Evolutionary conservation across 768 basidiomycete species (phyloP).

Genomic region (Thelephora aurantiotincta): DNA sequence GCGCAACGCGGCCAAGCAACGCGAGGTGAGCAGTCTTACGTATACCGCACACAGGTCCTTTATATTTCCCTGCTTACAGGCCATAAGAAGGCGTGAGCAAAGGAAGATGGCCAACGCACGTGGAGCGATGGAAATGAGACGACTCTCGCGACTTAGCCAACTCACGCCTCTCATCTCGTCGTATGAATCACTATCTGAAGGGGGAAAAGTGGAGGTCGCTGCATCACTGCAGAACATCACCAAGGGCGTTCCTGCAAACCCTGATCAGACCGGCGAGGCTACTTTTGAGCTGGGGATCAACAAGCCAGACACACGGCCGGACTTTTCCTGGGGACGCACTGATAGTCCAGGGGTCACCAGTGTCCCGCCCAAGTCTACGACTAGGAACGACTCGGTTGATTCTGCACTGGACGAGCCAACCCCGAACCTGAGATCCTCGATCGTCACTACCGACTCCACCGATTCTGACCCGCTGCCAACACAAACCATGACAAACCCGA

Average conservation of each 20-base stretch:
- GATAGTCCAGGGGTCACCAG: too few relatives aligned
- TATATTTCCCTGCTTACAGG: conserved; percentile 20
- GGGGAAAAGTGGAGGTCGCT: conserved; percentile 14
- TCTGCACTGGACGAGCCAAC: not conserved
- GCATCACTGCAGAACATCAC: conserved; percentile 17
- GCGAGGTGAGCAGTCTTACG: conserved; percentile 35
- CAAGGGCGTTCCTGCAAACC: too few relatives aligned
- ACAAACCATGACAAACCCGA: not conserved
- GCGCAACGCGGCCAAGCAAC: conserved; percentile 51
- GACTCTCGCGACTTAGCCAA: conserved; percentile 37
- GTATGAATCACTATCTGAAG: conserved; percentile 7
- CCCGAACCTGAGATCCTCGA: conserved; percentile 1
- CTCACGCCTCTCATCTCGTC: conserved; percentile 11
- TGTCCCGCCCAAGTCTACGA: too few relatives aligned
- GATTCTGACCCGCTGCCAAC: not conserved
- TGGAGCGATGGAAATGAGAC: conserved; percentile 41
- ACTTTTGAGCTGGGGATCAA: not conserved
- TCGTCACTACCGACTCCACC: not conserved
- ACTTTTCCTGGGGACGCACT: not conserved
- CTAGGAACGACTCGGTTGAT: too few relatives aligned
- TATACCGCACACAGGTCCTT: not conserved
- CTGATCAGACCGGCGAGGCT: not conserved
- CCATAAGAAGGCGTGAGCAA: conserved; percentile 37
- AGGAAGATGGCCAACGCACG: conserved; percentile 35
- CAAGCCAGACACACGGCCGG: not conserved